Base-by-base conservation (phyloP, 371 early-diverging fungal genomes). In the Polyrhizophydium stewartii region DNA sequence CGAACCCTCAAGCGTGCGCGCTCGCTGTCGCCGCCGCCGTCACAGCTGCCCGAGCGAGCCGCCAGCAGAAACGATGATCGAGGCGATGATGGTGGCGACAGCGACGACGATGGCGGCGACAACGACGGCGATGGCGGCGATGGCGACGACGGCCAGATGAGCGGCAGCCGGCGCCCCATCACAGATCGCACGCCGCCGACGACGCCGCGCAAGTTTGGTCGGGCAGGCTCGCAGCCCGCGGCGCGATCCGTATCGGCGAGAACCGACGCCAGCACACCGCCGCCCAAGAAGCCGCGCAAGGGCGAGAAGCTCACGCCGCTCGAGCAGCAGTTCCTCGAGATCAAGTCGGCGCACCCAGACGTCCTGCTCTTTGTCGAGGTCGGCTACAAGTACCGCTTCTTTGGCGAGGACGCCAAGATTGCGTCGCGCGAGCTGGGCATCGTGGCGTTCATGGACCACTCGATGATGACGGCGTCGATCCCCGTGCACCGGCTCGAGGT, bases 381-480 rank as follows among this genome's bases (percentile, higher is more conserved):
- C 0, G 94, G 94, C 19, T 92, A 94, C 81, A 92, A 91, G 71
- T 92, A 74, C 71, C 77, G 88, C 19, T 91, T 93, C 58, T 93
- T 92, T 76, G 92, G 85, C 19, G 67, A 75, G 37, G 78, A 75
- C 55, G 78, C 75, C 7, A 58, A 72, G 67, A 63, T 63, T n/a
- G 24, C 31, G 28, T 32, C 16, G 0, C 22, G 9, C 60, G 73
- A 68, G 30, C 83, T 93, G 10, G 82, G 87, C 45, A 91, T 93
- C 64, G 87, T 87, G 32, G 85, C 89, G 62, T 89, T 87, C 57
- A 71, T 76, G 59, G 90, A 89, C 65, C 86, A 85, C 55, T 86
- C 87, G 64, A 89, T 92, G 79, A 83, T 78, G 64, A 87, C 89
- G 25, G 89, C 91, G 1, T 89, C 90, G 58, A 80, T 93, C 31